phyloP scores from a whole-genome alignment of 192 early-diverging fungal genomes.

The Umbelopsis ramanniana region DNA sequence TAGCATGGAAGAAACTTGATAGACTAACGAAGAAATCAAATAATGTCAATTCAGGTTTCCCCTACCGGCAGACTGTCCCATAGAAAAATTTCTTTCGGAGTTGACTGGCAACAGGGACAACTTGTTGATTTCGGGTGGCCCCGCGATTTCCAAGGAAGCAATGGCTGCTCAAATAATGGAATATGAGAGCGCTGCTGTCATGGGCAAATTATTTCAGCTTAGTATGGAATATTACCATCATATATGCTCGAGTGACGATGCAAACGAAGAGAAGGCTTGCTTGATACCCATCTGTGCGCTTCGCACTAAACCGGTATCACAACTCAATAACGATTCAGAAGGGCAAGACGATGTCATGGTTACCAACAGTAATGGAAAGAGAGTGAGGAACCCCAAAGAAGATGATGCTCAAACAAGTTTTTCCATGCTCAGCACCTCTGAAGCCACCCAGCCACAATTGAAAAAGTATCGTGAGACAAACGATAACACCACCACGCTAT shows the following conservation, averaged over 20 bases:
- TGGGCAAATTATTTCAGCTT: conserved; percentile 33
- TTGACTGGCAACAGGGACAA: not conserved
- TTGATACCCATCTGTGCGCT: conserved; percentile 26
- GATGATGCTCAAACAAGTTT: not conserved
- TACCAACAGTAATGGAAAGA: not conserved
- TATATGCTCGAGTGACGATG: conserved; percentile 21
- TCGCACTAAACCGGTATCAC: not conserved
- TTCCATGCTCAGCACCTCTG: not conserved
- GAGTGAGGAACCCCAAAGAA: not conserved
- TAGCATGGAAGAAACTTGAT: not conserved
- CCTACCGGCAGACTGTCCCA: not conserved
- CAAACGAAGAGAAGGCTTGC: conserved; percentile 12
- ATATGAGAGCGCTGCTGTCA: conserved; percentile 21
- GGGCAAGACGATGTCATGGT: not conserved
- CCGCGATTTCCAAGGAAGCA: not conserved
- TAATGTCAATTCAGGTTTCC: not conserved
- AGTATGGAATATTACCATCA: conserved; percentile 30
- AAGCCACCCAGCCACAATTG: not conserved
- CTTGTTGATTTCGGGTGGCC: not conserved
- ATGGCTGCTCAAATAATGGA: conserved; percentile 5
- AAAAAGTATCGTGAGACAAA: not conserved
- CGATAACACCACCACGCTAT: not conserved
- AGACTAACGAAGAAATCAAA: not conserved
- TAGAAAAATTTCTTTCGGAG: conserved; percentile 3
- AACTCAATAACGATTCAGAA: not conserved